phyloP scores from a whole-genome alignment of 306 rosid genomes.

The Quercus bicolor region DNA sequence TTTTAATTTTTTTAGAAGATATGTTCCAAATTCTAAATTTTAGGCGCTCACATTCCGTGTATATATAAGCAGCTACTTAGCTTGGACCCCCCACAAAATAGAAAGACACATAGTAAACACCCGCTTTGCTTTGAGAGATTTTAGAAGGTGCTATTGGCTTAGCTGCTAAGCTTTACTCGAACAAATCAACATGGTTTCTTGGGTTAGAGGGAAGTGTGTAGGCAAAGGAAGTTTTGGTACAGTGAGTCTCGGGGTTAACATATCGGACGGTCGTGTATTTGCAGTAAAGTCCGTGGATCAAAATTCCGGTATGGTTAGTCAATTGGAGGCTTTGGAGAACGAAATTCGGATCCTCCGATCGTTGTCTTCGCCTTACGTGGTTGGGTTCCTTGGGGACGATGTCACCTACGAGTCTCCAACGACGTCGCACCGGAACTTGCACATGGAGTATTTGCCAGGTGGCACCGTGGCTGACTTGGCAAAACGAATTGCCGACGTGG shows the following conservation, averaged over 20 bases:
- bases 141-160: no score
- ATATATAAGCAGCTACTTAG: constrained; percentile 35
- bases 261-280: constrained; percentile 44
- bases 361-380: constrained; percentile 57
- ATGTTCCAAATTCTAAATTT: constrained; percentile 21
- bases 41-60: constrained; percentile 7
- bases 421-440: constrained; percentile 58
- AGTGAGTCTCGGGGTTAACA: constrained; percentile 48
- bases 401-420: constrained; percentile 38
- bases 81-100: constrained; percentile 14
- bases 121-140: no score
- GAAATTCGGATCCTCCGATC: constrained; percentile 63
- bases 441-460: constrained; percentile 74
- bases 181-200: constrained; percentile 34
- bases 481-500: constrained; percentile 32
- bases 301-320: constrained; percentile 23
- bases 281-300: constrained; percentile 81
- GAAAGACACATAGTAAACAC: not conserved
- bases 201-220: constrained; percentile 67
- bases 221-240: constrained; percentile 80
- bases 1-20: not conserved
- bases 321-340: constrained; percentile 55
- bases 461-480: constrained; percentile 61
- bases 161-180: no score
- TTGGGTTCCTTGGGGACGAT: constrained; percentile 57